Conservation (phyloP, 495 filamentous ascomycete species). For the Penicillium nucicola region DNA sequence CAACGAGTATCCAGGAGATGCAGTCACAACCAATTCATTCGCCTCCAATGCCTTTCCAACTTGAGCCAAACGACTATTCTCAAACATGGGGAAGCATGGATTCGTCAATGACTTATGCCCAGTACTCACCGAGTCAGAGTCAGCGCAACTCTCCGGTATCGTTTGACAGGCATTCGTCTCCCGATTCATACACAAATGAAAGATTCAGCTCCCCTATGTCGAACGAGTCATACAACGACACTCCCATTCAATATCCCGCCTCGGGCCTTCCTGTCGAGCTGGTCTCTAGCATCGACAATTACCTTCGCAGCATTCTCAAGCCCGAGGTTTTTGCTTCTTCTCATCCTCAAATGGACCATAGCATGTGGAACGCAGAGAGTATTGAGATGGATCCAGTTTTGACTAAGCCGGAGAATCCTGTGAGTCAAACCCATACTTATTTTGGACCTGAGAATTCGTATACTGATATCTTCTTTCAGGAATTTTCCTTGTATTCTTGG, state of each 20-base stretch:
- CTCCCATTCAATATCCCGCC: neutral
- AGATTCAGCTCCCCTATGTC: constrained; percentile 2
- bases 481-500: constrained; percentile 1
- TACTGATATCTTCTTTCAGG: neutral
- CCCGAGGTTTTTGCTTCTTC: neutral
- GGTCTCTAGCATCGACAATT: neutral
- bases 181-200: constrained; percentile 3
- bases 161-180: neutral
- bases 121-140: neutral
- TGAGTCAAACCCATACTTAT: neutral
- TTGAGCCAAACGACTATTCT: neutral
- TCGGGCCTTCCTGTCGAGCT: constrained; percentile 4
- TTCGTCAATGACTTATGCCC: neutral
- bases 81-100: constrained; percentile 2
- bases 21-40: neutral
- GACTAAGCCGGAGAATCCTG: neutral
- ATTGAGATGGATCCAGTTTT: constrained; percentile 1
- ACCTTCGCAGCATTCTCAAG: constrained; percentile 2
- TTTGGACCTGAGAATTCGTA: too few species aligned
- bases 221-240: neutral
- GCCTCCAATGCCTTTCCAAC: neutral
- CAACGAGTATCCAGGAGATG: neutral
- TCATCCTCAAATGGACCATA: neutral
- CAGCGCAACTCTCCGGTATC: neutral
- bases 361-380: neutral